Percentiles rank a stretch among this genome's conserved stretches.
Evolutionary conservation across 2,329 filamentous ascomycete genomes (phyloP).

Genomic region (Mycosphaerella arachidis): DNA sequence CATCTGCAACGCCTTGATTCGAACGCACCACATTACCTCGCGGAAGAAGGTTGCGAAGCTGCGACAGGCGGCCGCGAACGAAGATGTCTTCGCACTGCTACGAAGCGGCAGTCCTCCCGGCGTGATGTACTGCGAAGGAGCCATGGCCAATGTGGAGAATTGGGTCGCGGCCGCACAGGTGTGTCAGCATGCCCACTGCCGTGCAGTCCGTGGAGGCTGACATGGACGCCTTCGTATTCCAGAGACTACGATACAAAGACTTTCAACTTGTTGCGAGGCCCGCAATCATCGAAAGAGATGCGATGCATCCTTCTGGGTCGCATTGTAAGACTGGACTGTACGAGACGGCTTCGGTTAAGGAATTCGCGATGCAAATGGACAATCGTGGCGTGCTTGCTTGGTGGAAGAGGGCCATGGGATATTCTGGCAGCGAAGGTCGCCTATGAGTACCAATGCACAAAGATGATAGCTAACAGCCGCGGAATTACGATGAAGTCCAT

Average conservation of each 20-base stretch:
- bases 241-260: conserved; percentile 65
- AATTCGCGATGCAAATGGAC: conserved; percentile 61
- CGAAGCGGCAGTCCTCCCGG: conserved; percentile 66
- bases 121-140: conserved; percentile 72
- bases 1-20: conserved; percentile 57
- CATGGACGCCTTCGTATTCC: not conserved
- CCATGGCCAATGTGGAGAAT: conserved; percentile 51
- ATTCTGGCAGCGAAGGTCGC: conserved; percentile 20
- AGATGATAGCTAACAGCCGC: not conserved
- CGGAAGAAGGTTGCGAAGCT: conserved; percentile 67
- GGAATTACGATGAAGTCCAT: no score
- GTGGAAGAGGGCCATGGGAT: conserved; percentile 68
- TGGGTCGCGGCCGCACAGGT: conserved; percentile 64
- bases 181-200: conserved; percentile 7
- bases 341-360: conserved; percentile 60
- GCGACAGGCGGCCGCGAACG: conserved; percentile 58
- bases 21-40: conserved; percentile 77
- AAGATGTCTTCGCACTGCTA: conserved; percentile 60
- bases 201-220: not conserved
- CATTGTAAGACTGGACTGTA: conserved; percentile 41
- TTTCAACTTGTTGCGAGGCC: conserved; percentile 60
- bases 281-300: conserved; percentile 32
- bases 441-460: conserved; percentile 6
- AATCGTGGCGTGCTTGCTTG: conserved; percentile 55
- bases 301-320: not conserved